Conservation (phyloP, 768 basidiomycete genomes). For the Guyanaporus albipodus region DNA sequence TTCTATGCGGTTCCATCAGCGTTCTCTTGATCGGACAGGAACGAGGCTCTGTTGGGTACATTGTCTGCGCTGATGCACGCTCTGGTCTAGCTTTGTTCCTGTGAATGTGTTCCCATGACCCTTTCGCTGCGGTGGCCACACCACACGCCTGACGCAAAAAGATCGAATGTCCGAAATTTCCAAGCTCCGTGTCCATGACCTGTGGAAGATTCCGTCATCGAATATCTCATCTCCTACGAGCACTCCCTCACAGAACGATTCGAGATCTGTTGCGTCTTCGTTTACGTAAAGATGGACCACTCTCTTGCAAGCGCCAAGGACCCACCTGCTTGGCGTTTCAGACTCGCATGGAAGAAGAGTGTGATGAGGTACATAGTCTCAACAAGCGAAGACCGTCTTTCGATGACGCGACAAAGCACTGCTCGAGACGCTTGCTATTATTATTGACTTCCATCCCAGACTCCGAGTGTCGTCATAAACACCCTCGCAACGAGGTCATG, state of each 20-base stretch:
- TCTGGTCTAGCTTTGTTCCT: not conserved
- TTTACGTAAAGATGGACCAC: not conserved
- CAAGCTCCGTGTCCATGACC: too few relatives aligned
- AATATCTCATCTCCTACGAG: not conserved
- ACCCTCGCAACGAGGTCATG: not conserved
- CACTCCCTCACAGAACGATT: not conserved
- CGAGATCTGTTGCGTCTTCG: not conserved
- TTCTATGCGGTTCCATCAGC: not conserved
- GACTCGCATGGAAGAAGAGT: not conserved
- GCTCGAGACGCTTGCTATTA: not conserved
- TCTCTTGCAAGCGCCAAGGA: not conserved
- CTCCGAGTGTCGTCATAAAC: not conserved
- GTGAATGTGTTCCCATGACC: too few relatives aligned
- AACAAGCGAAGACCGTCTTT: not conserved
- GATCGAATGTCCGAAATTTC: too few relatives aligned
- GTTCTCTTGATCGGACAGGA: not conserved
- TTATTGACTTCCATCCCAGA: too few relatives aligned
- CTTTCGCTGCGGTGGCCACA: too few relatives aligned
- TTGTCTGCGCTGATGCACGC: not conserved
- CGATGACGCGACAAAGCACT: not conserved
- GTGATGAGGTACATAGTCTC: not conserved
- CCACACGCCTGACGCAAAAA: too few relatives aligned
- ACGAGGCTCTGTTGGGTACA: too few relatives aligned
- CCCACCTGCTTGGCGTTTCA: constrained; percentile 9
- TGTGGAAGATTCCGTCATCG: too few relatives aligned